phyloP scores from a whole-genome alignment of 2,329 filamentous ascomycete genomes.

The Aspergillus caelatus region DNA sequence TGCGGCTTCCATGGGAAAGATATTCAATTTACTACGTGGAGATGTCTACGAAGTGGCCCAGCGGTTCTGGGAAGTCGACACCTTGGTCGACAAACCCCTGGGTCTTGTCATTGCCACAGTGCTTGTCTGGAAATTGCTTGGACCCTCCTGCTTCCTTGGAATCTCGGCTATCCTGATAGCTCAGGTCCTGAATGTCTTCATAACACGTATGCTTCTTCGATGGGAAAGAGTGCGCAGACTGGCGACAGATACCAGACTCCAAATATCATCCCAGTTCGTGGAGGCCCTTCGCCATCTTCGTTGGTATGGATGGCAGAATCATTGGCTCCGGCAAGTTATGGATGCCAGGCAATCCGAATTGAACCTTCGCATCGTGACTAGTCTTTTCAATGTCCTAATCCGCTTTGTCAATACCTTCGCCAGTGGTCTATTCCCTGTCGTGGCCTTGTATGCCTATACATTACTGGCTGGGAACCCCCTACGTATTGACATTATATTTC shows the following conservation, averaged over 20 bases:
- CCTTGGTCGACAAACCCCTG: constrained; percentile 74
- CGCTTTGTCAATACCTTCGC: constrained; percentile 70
- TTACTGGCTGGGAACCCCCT: constrained; percentile 68
- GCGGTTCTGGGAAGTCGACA: constrained; percentile 82
- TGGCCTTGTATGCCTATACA: constrained; percentile 81
- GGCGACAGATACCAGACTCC: constrained; percentile 76
- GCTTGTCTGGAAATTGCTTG: constrained; percentile 77
- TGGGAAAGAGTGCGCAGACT: constrained; percentile 72
- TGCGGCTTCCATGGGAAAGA: constrained; percentile 83
- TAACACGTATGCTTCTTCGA: constrained; percentile 67
- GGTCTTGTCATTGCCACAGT: constrained; percentile 73
- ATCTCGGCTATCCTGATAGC: constrained; percentile 69
- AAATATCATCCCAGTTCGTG: constrained; percentile 82
- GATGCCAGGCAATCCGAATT: constrained; percentile 69
- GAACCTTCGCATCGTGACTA: constrained; percentile 64
- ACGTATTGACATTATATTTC: constrained; percentile 81
- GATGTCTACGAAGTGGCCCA: constrained; percentile 45
- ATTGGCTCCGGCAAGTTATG: constrained; percentile 72
- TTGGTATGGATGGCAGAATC: constrained; percentile 81
- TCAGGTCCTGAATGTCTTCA: constrained; percentile 68
- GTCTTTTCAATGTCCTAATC: constrained; percentile 65
- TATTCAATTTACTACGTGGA: constrained; percentile 79
- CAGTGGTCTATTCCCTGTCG: constrained; percentile 75
- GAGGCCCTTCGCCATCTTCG: constrained; percentile 79
- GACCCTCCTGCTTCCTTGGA: constrained; percentile 76